Percentiles rank a stretch among this genome's conserved stretches.
Evolutionary conservation across 2,329 filamentous ascomycete species (phyloP).

Genomic region (Trichocomaceae sp.): DNA sequence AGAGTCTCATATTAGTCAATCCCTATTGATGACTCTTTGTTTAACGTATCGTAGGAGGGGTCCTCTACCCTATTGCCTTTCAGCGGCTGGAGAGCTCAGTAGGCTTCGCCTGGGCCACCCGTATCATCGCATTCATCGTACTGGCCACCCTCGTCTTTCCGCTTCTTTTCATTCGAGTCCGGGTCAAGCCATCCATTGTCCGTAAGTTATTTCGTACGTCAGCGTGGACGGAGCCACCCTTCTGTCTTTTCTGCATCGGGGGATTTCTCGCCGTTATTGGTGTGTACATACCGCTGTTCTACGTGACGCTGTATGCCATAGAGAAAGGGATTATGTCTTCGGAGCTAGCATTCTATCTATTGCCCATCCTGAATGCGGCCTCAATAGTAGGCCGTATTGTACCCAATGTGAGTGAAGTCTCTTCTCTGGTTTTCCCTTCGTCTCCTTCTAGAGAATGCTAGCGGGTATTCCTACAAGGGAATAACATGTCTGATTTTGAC

Average conservation of each 20-base stretch:
- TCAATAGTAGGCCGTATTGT: conserved; percentile 2
- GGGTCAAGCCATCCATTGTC: conserved; percentile 24
- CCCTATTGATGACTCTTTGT: neutral
- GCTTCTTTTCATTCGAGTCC: conserved; percentile 41
- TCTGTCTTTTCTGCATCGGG: conserved; percentile 32
- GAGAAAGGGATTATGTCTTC: neutral
- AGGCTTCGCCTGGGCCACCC: conserved; percentile 54
- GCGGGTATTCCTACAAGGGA: conserved; percentile 3
- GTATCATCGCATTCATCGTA: conserved; percentile 54
- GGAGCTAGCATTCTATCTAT: neutral
- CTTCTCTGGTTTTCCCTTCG: too few relatives aligned
- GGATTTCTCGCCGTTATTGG: conserved; percentile 40
- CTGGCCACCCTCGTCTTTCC: conserved; percentile 52
- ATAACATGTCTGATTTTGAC: neutral
- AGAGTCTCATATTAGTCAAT: neutral
- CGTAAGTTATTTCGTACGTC: conserved; percentile 32
- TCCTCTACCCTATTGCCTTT: conserved; percentile 60
- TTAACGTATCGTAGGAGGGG: conserved; percentile 38
- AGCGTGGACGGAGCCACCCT: conserved; percentile 37
- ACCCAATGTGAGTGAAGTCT: neutral
- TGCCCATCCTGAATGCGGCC: conserved; percentile 6
- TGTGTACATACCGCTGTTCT: conserved; percentile 45
- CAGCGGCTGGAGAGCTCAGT: conserved; percentile 47
- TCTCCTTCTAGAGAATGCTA: neutral
- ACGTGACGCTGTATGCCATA: conserved; percentile 8